Conservation (phyloP, 352 stramenopile species). For the Phytophthora chlamydospora region DNA sequence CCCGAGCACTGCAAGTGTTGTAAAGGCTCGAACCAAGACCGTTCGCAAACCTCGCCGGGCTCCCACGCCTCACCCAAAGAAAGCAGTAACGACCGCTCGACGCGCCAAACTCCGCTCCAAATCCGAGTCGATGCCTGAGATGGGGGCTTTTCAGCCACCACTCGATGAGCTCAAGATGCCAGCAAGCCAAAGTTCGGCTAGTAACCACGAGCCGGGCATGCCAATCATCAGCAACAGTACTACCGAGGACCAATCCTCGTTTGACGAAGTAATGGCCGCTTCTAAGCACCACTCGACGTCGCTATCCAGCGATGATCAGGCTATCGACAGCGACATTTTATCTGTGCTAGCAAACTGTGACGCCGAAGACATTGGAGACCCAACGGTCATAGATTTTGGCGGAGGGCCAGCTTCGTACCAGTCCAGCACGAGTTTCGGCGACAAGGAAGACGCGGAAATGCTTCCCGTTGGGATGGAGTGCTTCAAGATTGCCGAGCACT, state of each 20-base stretch:
- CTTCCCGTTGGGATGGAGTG: slow-evolving; percentile 44
- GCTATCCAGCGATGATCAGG: slow-evolving; percentile 60
- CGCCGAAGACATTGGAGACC: slow-evolving; percentile 40
- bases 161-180: slow-evolving; percentile 39
- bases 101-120: slow-evolving; percentile 63
- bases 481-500: slow-evolving; percentile 45
- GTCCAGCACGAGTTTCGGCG: slow-evolving; percentile 30
- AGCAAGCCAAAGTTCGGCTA: slow-evolving; percentile 29
- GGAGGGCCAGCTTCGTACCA: slow-evolving; percentile 34
- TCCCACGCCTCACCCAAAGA: slow-evolving; percentile 46
- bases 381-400: slow-evolving; percentile 25
- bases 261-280: slow-evolving; percentile 38
- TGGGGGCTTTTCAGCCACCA: slow-evolving; percentile 26
- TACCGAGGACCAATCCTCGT: slow-evolving; percentile 23
- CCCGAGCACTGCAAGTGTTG: neutral
- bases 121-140: slow-evolving; percentile 60
- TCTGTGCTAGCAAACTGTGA: slow-evolving; percentile 70
- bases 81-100: slow-evolving; percentile 18
- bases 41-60: slow-evolving; percentile 41
- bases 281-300: slow-evolving; percentile 33
- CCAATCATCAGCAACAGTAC: slow-evolving; percentile 14
- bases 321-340: slow-evolving; percentile 80
- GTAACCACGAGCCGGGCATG: slow-evolving; percentile 31
- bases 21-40: slow-evolving; percentile 16
- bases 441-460: slow-evolving; percentile 50